phyloP scores from a whole-genome alignment of 2,329 filamentous ascomycete species.

The Colletotrichum eremochloae region DNA sequence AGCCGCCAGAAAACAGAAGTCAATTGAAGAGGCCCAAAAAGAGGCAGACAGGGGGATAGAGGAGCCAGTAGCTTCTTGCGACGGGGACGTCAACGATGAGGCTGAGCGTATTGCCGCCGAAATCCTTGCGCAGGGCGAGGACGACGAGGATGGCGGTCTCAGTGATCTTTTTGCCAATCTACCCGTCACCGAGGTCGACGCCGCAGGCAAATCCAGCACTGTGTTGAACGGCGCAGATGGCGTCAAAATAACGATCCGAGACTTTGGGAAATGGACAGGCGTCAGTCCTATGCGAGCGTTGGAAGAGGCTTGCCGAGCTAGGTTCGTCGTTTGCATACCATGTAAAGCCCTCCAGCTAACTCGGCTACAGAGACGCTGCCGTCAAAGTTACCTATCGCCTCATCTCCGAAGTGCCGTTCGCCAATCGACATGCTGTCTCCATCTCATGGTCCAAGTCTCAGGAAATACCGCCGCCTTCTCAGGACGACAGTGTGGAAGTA shows the following conservation, averaged over 20 bases:
- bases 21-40: conserved; percentile 49
- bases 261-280: conserved; percentile 88
- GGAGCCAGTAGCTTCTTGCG: conserved; percentile 47
- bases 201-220: conserved; percentile 69
- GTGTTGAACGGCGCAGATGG: conserved; percentile 67
- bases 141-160: conserved; percentile 68
- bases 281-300: conserved; percentile 81
- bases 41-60: conserved; percentile 40
- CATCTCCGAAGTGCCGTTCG: conserved; percentile 80
- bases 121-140: conserved; percentile 66
- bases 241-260: conserved; percentile 73
- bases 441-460: conserved; percentile 86
- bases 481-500: conserved; percentile 55
- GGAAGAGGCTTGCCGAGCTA: conserved; percentile 89
- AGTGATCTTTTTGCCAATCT: conserved; percentile 71
- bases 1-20: conserved; percentile 58
- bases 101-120: conserved; percentile 71
- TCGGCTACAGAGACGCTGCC: conserved; percentile 71
- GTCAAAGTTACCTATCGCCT: conserved; percentile 76
- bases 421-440: conserved; percentile 80
- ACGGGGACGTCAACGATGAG: conserved; percentile 66
- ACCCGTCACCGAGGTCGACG: conserved; percentile 71
- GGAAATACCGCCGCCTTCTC: conserved; percentile 58
- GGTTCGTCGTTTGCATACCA: conserved; percentile 60
- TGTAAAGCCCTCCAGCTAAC: conserved; percentile 18